A percentile compares a stretch with the other conserved stretches of the same genome.
Conservation (phyloP, 495 filamentous ascomycete genomes). For the Neurospora sp. region DNA sequence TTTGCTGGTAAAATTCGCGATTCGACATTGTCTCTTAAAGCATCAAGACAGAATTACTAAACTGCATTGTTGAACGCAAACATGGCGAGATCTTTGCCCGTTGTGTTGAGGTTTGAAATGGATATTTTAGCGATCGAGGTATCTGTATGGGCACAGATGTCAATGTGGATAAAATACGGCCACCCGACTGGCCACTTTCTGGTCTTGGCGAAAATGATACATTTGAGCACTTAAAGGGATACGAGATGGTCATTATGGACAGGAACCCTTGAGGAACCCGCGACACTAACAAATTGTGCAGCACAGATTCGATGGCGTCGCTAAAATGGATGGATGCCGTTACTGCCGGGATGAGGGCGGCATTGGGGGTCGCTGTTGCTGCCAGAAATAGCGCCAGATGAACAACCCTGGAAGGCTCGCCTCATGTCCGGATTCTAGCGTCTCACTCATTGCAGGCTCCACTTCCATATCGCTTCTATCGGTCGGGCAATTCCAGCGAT, state of each 20-base stretch:
- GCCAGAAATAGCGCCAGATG: not conserved
- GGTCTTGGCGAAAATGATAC: too few relatives aligned
- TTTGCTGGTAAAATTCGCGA: too few relatives aligned
- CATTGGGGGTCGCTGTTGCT: not conserved
- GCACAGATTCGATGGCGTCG: not conserved
- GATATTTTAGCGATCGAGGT: too few relatives aligned
- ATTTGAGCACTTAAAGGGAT: too few relatives aligned
- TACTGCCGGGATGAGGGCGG: not conserved
- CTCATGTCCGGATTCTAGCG: not conserved
- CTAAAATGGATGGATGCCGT: not conserved
- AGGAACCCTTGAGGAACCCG: not conserved
- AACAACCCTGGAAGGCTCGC: not conserved
- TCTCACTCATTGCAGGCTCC: not conserved
- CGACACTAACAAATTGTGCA: not conserved
- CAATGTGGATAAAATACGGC: too few relatives aligned
- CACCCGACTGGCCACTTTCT: too few relatives aligned
- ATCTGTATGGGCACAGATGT: too few relatives aligned
- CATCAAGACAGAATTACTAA: too few relatives aligned
- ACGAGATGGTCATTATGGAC: not conserved
- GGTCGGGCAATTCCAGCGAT: not conserved
- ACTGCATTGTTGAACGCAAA: too few relatives aligned
- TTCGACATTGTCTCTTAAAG: too few relatives aligned
- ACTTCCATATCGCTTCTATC: not conserved
- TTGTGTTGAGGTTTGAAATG: too few relatives aligned
- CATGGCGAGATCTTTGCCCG: too few relatives aligned